These are phyloP conservation scores for Glonium stellatum DNA, from an alignment of 495 filamentous ascomycete genomes.

Conservation along the genomic window DNA sequence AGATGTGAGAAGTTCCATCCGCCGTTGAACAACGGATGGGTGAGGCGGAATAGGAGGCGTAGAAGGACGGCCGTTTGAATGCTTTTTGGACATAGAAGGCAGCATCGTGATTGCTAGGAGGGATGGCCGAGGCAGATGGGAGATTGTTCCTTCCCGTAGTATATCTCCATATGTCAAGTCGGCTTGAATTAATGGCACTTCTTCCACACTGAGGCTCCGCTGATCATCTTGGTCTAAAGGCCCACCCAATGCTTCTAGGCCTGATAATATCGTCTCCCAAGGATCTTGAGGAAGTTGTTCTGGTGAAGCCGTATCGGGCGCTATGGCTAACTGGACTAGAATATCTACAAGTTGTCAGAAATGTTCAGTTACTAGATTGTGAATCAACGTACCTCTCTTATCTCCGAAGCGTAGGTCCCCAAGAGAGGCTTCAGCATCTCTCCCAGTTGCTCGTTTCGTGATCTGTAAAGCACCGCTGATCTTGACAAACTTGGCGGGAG, in stretches of 20 bases:
- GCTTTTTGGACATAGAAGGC: slow-evolving; percentile 61
- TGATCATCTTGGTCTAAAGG: slow-evolving; percentile 81
- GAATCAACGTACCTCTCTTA: slow-evolving; percentile 57
- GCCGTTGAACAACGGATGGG: slow-evolving; percentile 87
- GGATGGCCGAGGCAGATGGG: slow-evolving; percentile 81
- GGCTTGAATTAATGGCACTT: slow-evolving; percentile 91
- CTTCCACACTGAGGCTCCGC: slow-evolving; percentile 78
- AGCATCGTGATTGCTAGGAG: slow-evolving; percentile 98
- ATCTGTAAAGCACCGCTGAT: slow-evolving; percentile 96
- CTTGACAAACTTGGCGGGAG: slow-evolving; percentile 96
- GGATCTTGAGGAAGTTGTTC: slow-evolving; percentile 86
- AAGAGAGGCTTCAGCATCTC: slow-evolving; percentile 86
- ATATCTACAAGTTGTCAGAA: slow-evolving; percentile 53
- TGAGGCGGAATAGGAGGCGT: slow-evolving; percentile 92
- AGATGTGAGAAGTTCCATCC: slow-evolving; percentile 96
- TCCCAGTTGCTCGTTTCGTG: slow-evolving; percentile 93
- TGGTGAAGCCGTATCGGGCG: slow-evolving; percentile 78
- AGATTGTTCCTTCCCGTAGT: slow-evolving; percentile 79
- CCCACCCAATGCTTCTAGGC: slow-evolving; percentile 90
- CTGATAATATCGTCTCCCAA: slow-evolving; percentile 96
- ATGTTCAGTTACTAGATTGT: neutral
- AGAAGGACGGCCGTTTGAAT: slow-evolving; percentile 47
- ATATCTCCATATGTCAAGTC: slow-evolving; percentile 93
- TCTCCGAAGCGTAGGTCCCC: slow-evolving; percentile 95
- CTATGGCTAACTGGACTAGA: slow-evolving; percentile 87